Evolutionary conservation across 2,329 filamentous ascomycete genomes (phyloP), one percentile per base, ranked within the genome.

Genomic region (Calonectria hongkongensis): DNA sequence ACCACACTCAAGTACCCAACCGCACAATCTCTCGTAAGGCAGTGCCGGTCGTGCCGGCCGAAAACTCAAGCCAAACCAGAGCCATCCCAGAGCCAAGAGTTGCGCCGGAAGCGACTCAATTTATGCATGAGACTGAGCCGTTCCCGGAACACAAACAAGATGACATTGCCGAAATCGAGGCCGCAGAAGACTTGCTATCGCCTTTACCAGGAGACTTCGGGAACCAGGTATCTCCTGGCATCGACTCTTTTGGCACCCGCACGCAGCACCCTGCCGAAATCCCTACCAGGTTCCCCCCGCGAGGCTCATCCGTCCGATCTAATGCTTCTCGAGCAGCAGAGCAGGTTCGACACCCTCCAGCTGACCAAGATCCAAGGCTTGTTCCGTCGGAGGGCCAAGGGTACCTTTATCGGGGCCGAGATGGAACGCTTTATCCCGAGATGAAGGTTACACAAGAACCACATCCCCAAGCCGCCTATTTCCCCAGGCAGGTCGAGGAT

Each of bases 371-470:
- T 30, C 78, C 80, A n/a, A 80, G 83, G 30, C 76, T 84, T 9
- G 81, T 83, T 4, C 74, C 74, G 12, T 83, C 83, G 4, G 80
- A 83, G n/a, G 79, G 79, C n/a, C 82, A 83, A 28, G 82, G 81
- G 2, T 78, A 79, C 6, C 78, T 82, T 54, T 85, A 85, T 72
- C 79, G 79, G 28, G 84, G 84, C 41, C 79, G 84, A 45, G 82
- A 85, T 74, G 84, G 85, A 47, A 85, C 84, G 1, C 73, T 86
- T 25, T 87, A 87, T 72, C 82, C 84, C 3, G 85, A 87, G 71
- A 85, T 86, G 82, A 84, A 81, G 64, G 77, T 81, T 18, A 66
- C 80, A 48, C 78, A 78, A 30, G 78, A 84, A 48, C 78, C 84
- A 10, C 82, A 87, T 50, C 80, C 83, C 1, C 79, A 77, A 66